Percentiles rank a stretch among this genome's conserved stretches.
Evolutionary conservation across 1,284 basidiomycete species (phyloP).

Genomic region (Leccinum pseudoinsigne): DNA sequence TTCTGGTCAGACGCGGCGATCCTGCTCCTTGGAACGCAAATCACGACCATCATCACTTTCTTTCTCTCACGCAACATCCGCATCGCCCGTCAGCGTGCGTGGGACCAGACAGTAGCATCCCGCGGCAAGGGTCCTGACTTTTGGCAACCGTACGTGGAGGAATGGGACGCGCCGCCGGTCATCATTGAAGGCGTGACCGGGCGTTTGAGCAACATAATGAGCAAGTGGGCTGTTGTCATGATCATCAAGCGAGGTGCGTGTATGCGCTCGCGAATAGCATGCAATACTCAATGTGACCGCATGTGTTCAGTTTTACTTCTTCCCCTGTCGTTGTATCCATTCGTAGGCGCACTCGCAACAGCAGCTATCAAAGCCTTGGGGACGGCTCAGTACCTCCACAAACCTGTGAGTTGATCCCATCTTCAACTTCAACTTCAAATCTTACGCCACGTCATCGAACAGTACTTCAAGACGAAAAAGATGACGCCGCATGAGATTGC

Average conservation of each 20-base stretch:
- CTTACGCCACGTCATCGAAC: background rate
- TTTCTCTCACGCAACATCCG: slow-evolving; percentile 80
- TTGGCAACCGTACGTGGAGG: slow-evolving; percentile 86
- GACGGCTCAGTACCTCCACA: slow-evolving; percentile 71
- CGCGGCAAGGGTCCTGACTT: slow-evolving; percentile 80
- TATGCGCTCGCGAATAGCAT: background rate
- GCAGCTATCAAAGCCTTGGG: slow-evolving; percentile 69
- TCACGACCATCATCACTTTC: slow-evolving; percentile 73
- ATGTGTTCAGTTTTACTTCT: slow-evolving; percentile 57
- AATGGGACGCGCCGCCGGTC: slow-evolving; percentile 74
- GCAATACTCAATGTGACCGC: background rate
- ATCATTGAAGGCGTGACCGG: slow-evolving; percentile 33
- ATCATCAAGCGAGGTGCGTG: slow-evolving; percentile 49
- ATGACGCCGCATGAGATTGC: slow-evolving; percentile 66
- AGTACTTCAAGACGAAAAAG: background rate
- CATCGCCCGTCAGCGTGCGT: slow-evolving; percentile 75
- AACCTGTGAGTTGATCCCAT: slow-evolving; percentile 45
- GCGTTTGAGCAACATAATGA: slow-evolving; percentile 44
- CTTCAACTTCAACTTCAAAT: background rate
- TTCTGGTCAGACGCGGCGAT: slow-evolving; percentile 64
- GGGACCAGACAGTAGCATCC: slow-evolving; percentile 77
- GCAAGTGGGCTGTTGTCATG: slow-evolving; percentile 50
- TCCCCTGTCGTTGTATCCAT: slow-evolving; percentile 70
- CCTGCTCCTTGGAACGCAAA: slow-evolving; percentile 70
- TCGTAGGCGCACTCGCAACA: slow-evolving; percentile 60